A percentile compares a stretch with the other conserved stretches of the same genome.
phyloP scores from a whole-genome alignment of 2,329 filamentous ascomycete genomes.

The Cladosporium phlei region DNA sequence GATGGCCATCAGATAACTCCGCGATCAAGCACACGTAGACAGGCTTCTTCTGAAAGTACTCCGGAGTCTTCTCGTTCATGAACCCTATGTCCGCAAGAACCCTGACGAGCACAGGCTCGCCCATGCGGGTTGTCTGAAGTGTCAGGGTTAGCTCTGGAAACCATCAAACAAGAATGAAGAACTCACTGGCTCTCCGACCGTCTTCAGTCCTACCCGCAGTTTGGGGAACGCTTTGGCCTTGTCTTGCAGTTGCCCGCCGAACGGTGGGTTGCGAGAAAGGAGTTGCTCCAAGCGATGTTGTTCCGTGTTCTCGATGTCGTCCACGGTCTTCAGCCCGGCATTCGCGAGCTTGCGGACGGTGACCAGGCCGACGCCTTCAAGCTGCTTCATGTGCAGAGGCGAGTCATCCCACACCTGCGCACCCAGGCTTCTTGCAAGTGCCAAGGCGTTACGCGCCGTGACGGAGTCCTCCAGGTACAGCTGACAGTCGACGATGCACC shows the following conservation, averaged over 20 bases:
- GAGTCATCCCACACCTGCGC: constrained; percentile 79
- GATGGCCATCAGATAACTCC: constrained; percentile 62
- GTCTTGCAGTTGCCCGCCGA: constrained; percentile 65
- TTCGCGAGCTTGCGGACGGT: constrained; percentile 68
- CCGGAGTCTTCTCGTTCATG: constrained; percentile 59
- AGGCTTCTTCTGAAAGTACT: constrained; percentile 58
- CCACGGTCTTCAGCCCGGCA: constrained; percentile 66
- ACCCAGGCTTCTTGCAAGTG: constrained; percentile 70
- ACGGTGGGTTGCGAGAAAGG: constrained; percentile 75
- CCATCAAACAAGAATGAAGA: too few species aligned
- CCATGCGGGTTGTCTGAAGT: constrained; percentile 27
- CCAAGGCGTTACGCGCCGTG: constrained; percentile 64
- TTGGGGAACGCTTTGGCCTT: constrained; percentile 67
- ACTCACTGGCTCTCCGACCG: constrained; percentile 46
- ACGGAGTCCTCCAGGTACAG: constrained; percentile 59
- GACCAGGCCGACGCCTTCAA: constrained; percentile 71
- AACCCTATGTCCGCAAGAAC: constrained; percentile 67
- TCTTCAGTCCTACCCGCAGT: constrained; percentile 51
- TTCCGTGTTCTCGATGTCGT: constrained; percentile 63
- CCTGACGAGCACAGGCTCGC: constrained; percentile 51
- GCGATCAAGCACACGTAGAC: constrained; percentile 71
- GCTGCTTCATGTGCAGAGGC: constrained; percentile 74
- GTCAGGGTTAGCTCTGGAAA: too few species aligned
- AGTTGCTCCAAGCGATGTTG: constrained; percentile 70
- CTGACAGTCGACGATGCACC: constrained; percentile 74